Base-by-base conservation (phyloP, 2,329 filamentous ascomycete species). In the Colletotrichum cereale region DNA sequence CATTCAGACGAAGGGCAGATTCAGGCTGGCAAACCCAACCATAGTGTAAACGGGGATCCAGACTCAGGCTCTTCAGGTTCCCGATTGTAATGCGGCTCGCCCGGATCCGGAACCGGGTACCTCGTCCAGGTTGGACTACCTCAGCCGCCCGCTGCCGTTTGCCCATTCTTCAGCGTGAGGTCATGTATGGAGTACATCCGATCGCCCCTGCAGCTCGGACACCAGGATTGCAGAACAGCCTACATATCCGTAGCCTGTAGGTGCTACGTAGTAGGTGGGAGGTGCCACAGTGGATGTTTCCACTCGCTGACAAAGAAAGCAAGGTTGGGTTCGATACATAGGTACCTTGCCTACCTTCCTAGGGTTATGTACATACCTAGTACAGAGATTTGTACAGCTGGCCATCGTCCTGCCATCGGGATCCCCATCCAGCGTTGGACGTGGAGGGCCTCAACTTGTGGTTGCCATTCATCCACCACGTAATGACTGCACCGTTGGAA, bases 91-190 rank as follows among this genome's bases (percentile, higher is more conserved):
- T 24, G 36, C 66, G 60, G 29, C 48, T 48, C 57, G 62, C n/a
- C 58, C 48, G 47, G 36, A 24, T 40, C 48, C 61, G 64, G 29
- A 34, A 42, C 21, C 38, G 31, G 31, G 34, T 58, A 44, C 47
- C 26, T 26, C 38, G 24, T 56, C 56, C 38, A 64, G 52, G 50
- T 47, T 42, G n/a, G 21, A 52, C n/a, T 47, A 69, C 53, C 29
- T 65, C 34, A 34, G 29, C 36, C 16, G 62, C 29, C 38, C 38
- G 62, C 38, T 16, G 24, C 40, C 50, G n/a, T 69, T 69, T 50
- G 65, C 69, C 44, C 47, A 31, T 72, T 64, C 65, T 69, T 72
- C 69, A 64, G 65, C 66, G 53, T 61, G 53, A 71, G 68, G 65
- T 68, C 58, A 64, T 71, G 58, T 71, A 64, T 48, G 58, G 57